Evolutionary conservation across 495 filamentous ascomycete species (phyloP).

Genomic region (Xylaria bambusicola): DNA sequence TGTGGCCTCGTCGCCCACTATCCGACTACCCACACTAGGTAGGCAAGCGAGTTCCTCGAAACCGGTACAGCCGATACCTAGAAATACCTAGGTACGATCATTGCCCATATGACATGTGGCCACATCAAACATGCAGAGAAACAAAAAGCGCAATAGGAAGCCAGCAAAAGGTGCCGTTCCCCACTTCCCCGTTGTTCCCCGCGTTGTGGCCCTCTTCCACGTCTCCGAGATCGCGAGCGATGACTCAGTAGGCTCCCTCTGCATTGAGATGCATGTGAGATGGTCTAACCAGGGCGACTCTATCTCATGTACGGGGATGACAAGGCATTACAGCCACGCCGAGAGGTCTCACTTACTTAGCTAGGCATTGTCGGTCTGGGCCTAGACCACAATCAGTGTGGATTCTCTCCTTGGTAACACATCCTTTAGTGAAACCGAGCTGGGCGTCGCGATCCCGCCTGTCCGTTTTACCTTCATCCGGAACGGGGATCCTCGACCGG

Average conservation of each 20-base stretch:
- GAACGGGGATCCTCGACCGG: neutral
- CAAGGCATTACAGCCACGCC: neutral
- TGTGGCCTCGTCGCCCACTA: neutral
- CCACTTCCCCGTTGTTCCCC: conserved; percentile 3
- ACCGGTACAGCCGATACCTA: too few species aligned
- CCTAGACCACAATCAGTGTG: neutral
- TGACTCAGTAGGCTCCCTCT: neutral
- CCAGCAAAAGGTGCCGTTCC: neutral
- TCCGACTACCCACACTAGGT: too few species aligned
- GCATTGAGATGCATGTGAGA: neutral
- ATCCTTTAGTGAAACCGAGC: neutral
- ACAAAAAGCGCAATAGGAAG: neutral
- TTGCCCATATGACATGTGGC: too few species aligned
- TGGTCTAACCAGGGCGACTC: neutral
- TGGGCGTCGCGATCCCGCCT: neutral
- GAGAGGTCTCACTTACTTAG: neutral
- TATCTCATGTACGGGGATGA: neutral
- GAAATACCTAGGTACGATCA: too few species aligned
- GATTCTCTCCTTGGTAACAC: neutral
- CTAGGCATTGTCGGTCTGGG: neutral
- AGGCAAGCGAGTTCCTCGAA: too few species aligned
- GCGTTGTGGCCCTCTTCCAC: neutral
- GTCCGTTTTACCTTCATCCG: neutral
- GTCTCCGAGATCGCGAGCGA: conserved; percentile 8
- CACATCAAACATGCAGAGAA: neutral